Base-by-base conservation (phyloP, 2,329 filamentous ascomycete species). In the Curvularia sp. region DNA sequence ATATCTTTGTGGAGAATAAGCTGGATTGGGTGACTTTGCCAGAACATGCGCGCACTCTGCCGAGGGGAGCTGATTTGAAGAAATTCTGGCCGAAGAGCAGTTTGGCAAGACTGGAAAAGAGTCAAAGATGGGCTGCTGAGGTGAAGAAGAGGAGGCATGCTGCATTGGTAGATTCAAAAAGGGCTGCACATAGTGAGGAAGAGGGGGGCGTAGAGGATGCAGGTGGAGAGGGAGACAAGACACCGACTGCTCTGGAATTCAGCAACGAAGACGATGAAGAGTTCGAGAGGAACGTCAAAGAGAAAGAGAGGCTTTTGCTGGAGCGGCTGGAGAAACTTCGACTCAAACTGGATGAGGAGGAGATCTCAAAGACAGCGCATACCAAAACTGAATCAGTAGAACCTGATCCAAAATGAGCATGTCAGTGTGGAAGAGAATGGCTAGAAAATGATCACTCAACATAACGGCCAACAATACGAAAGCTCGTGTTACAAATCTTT, bases 281-380 rank as follows among this genome's bases (percentile, higher is more conserved):
- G 12, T 74, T 73, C 46, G 73, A 74, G 44, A 66, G 55, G 58
- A 63, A 63, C 13, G 70, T 64, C 48, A 53, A 52, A 3, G 72
- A 72, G 55, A 68, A 65, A 12, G 72, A 76, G 56, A 69, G 53
- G 47, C 63, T 60, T 10, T 52, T 76, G 39, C 66, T 67, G 30
- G 68, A 74, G 47, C 58, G 73, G 24, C 42, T 76, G 43, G 73
- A 73, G 42, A 68, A 66, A 46, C 55, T 76, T 41, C 73, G 58
- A 9, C 15, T 72, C 24, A 76, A 73, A 42, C 47, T 73, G 13
- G 59, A 55, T 9, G 61, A 69, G 39, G 50, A 65, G n/a, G 61
- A 66, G 39, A 30, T 24, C 1, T 33, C 18, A 2, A 18, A 49
- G 24, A 43, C 33, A 30, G 39, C 26, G n/a, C 18, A 54, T 18